A percentile compares a stretch with the other conserved stretches of the same genome.
These are phyloP conservation scores for Tetrastigma voinierianum DNA, from an alignment of 164 flowering plant species.

Conservation along the genomic window DNA sequence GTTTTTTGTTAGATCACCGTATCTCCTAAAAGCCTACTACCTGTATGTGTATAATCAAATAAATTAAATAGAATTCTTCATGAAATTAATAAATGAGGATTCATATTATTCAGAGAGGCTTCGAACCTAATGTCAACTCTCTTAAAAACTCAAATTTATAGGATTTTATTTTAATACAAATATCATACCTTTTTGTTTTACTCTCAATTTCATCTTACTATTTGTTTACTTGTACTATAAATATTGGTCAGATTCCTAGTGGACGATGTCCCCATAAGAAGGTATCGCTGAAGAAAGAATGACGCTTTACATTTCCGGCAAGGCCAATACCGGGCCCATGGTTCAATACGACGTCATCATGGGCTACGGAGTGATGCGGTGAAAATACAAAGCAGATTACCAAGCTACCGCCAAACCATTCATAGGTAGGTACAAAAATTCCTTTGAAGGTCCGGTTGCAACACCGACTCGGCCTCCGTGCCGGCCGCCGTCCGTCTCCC, in stretches of 20 bases:
- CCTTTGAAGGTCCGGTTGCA: conserved; percentile 52
- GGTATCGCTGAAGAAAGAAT: conserved; percentile 69
- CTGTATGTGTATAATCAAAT: no score
- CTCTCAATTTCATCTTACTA: neutral
- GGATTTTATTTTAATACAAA: no score
- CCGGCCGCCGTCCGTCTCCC: conserved; percentile 37
- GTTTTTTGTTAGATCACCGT: no score
- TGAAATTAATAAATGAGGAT: no score
- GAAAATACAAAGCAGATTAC: conserved; percentile 61
- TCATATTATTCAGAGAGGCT: no score
- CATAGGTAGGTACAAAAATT: conserved; percentile 43
- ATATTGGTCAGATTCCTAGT: conserved; percentile 71
- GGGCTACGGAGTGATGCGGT: conserved; percentile 95
- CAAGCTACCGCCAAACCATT: conserved; percentile 63
- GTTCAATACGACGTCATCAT: conserved; percentile 92
- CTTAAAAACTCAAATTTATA: no score
- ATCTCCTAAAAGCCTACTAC: no score
- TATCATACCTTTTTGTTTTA: no score
- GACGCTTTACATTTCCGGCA: conserved; percentile 64
- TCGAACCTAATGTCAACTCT: no score
- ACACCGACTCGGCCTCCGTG: conserved; percentile 25
- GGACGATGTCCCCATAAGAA: conserved; percentile 85
- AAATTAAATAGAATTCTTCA: no score
- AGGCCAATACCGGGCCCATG: conserved; percentile 86
- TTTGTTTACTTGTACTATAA: neutral